These are phyloP conservation scores for Pouteria campechiana DNA, from an alignment of 179 eudicot genomes.

Conservation along the genomic window DNA sequence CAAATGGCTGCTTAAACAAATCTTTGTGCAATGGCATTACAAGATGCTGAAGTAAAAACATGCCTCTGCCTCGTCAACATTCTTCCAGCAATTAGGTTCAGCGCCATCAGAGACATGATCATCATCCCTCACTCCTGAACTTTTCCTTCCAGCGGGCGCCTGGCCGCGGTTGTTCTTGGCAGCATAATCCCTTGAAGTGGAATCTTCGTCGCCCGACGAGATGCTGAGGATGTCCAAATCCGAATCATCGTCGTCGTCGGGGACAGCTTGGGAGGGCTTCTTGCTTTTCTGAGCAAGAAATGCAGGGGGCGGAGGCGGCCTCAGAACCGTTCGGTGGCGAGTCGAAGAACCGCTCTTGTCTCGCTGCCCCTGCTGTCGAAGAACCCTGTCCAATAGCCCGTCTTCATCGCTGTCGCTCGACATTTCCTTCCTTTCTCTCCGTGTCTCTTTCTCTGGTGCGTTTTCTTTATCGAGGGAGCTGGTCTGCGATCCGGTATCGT, in stretches of 20 bases:
- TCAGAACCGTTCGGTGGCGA: too few species aligned
- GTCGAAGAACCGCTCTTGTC: too few species aligned
- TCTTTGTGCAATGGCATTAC: too few species aligned
- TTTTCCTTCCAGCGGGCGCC: too few species aligned
- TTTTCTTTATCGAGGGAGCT: too few species aligned
- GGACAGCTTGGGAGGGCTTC: conserved; percentile 10
- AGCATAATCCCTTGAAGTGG: conserved; percentile 13
- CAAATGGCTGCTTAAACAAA: too few species aligned
- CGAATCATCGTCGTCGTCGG: conserved; percentile 86
- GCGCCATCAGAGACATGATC: conserved; percentile 63
- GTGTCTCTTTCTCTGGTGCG: too few species aligned
- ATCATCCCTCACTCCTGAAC: conserved; percentile 29
- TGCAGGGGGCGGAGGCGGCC: too few species aligned
- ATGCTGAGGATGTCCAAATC: conserved; percentile 95
- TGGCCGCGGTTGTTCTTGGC: conserved; percentile 14
- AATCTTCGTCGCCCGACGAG: conserved; percentile 88
- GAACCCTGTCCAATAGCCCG: conserved; percentile 42
- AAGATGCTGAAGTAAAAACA: neutral
- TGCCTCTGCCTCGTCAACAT: conserved; percentile 91
- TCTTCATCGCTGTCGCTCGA: conserved; percentile 39
- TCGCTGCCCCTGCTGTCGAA: conserved; percentile 35
- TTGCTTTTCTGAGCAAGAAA: conserved; percentile 14
- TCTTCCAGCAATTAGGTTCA: conserved; percentile 88
- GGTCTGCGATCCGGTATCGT: too few species aligned
- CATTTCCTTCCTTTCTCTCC: too few species aligned